These are phyloP conservation scores for Neurospora sp. DNA, from an alignment of 2,329 filamentous ascomycete genomes.

Conservation along the genomic window DNA sequence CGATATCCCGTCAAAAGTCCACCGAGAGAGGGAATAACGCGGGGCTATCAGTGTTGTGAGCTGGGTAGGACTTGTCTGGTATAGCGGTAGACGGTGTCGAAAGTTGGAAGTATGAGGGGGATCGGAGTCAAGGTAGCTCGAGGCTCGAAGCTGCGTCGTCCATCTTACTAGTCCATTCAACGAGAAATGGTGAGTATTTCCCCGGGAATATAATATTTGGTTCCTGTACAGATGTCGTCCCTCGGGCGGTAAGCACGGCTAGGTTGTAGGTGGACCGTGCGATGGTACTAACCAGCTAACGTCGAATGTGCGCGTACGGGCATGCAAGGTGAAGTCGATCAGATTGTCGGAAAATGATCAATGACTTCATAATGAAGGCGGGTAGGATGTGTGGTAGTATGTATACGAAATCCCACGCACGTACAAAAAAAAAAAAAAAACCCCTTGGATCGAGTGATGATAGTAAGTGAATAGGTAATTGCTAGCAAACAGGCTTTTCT, in stretches of 20 bases:
- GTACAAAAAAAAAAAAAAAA: neutral
- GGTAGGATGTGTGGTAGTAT: neutral
- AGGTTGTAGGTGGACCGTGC: neutral
- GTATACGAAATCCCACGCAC: neutral
- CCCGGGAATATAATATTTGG: neutral
- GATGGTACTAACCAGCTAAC: neutral
- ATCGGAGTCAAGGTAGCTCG: neutral
- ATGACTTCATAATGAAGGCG: neutral
- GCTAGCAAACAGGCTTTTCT: neutral
- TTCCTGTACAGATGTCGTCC: neutral
- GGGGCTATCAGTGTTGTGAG: neutral
- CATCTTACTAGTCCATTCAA: neutral
- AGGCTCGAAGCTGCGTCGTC: neutral
- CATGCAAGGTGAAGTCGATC: neutral
- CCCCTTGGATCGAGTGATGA: neutral
- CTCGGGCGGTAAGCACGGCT: neutral
- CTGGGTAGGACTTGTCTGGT: neutral
- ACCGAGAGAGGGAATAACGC: neutral
- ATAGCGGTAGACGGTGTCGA: neutral
- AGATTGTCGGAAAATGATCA: neutral
- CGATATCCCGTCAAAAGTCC: neutral
- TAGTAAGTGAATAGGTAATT: neutral
- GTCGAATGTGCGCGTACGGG: neutral
- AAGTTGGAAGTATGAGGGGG: neutral
- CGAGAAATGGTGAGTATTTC: neutral